Percentiles rank a stretch among this genome's conserved stretches.
Conservation (phyloP, 352 stramenopile genomes). For the Peronospora tabacina region DNA sequence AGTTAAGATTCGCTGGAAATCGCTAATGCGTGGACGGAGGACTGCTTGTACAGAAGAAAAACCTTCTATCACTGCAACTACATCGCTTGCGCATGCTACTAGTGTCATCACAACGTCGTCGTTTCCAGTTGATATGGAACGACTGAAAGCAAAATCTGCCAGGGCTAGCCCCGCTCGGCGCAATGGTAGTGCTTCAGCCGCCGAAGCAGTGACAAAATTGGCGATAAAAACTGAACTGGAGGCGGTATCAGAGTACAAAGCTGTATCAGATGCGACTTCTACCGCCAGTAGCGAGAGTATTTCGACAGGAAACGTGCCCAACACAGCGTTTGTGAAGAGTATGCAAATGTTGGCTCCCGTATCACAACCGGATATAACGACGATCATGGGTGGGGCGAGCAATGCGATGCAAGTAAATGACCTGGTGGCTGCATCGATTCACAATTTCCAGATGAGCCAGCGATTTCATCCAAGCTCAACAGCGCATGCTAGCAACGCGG, state of each 20-base stretch:
- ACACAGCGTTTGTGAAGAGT: conserved; percentile 26
- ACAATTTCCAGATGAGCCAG: conserved; percentile 69
- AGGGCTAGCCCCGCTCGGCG: conserved; percentile 36
- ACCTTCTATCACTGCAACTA: conserved; percentile 10
- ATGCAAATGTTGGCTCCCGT: conserved; percentile 13
- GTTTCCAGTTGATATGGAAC: conserved; percentile 21
- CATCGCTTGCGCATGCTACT: conserved; percentile 14
- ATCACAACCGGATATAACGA: conserved; percentile 19
- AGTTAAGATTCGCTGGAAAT: conserved; percentile 92
- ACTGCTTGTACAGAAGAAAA: conserved; percentile 68
- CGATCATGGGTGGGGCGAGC: conserved; percentile 10
- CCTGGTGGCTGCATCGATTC: conserved; percentile 59
- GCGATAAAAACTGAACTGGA: conserved; percentile 22
- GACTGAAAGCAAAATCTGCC: conserved; percentile 26
- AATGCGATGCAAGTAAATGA: conserved; percentile 55
- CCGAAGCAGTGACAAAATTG: conserved; percentile 3
- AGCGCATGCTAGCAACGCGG: conserved; percentile 18
- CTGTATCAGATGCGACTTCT: conserved; percentile 1
- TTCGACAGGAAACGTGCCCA: conserved; percentile 13
- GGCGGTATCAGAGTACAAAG: conserved; percentile 16
- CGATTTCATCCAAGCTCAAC: conserved; percentile 35
- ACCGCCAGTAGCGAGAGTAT: conserved; percentile 5
- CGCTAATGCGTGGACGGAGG: conserved; percentile 71
- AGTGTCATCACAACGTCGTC: conserved; percentile 7
- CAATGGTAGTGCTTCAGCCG: conserved; percentile 22